Percentiles rank a stretch among this genome's conserved stretches.
phyloP scores from a whole-genome alignment of 768 basidiomycete species.

The Tylopilus felleus region DNA sequence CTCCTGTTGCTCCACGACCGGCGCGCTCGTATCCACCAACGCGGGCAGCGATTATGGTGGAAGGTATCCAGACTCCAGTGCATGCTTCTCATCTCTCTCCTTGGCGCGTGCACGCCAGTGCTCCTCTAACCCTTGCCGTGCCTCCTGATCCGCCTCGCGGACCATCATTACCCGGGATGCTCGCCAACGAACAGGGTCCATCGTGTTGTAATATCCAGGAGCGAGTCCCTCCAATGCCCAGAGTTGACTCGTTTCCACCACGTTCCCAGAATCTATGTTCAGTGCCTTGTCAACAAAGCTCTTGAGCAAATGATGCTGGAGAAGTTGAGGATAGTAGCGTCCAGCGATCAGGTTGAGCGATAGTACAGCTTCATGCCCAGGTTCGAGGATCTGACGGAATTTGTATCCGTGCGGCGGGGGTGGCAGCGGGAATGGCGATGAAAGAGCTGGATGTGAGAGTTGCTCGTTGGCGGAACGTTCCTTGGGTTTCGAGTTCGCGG shows the following conservation, averaged over 20 bases:
- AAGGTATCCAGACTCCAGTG: conserved; percentile 14
- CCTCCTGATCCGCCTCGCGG: conserved; percentile 55
- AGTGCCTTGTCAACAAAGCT: conserved; percentile 40
- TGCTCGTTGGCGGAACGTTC: conserved; percentile 26
- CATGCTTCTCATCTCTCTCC: conserved; percentile 27
- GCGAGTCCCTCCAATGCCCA: conserved; percentile 72
- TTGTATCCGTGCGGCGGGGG: conserved; percentile 62
- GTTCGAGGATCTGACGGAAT: conserved; percentile 63
- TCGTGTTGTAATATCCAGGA: conserved; percentile 63
- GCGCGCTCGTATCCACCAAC: neutral
- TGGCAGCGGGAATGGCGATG: conserved; percentile 47
- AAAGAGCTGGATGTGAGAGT: conserved; percentile 37
- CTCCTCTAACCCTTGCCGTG: conserved; percentile 39
- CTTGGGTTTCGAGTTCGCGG: conserved; percentile 12
- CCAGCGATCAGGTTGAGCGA: conserved; percentile 71
- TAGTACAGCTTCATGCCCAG: conserved; percentile 63
- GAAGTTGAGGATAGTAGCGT: conserved; percentile 74
- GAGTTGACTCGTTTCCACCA: conserved; percentile 48
- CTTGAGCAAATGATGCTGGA: conserved; percentile 59
- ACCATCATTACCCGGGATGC: conserved; percentile 53
- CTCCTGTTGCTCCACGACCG: neutral
- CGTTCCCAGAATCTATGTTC: conserved; percentile 32
- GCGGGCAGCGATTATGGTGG: conserved; percentile 7
- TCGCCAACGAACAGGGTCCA: conserved; percentile 65
- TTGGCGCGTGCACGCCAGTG: conserved; percentile 35